These are phyloP conservation scores for Saccharum spontaneum DNA, from an alignment of 176 grass and related monocot genomes.

Conservation along the genomic window DNA sequence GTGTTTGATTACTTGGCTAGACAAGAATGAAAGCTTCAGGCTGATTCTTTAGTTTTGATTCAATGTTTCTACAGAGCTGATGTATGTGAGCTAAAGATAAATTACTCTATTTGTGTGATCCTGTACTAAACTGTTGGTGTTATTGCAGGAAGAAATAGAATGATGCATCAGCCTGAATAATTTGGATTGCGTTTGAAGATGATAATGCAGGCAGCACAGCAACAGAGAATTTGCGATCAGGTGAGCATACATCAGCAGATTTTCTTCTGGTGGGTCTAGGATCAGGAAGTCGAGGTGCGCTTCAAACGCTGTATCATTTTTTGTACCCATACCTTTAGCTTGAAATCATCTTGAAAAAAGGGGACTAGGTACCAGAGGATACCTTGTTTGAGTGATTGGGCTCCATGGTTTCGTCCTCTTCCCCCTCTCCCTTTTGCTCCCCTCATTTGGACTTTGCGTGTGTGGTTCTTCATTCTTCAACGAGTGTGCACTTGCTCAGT, in stretches of 20 bases:
- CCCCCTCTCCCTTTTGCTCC: too few relatives aligned
- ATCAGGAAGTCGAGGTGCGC: background rate
- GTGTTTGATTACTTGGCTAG: background rate
- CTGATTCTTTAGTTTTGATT: background rate
- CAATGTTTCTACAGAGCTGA: background rate
- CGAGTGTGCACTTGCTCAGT: background rate
- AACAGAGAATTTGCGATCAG: background rate
- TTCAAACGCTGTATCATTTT: background rate
- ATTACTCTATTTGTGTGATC: background rate
- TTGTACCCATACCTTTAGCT: background rate
- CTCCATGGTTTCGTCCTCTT: conserved; percentile 12
- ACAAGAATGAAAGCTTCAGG: background rate
- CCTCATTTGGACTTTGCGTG: background rate
- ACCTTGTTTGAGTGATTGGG: conserved; percentile 15
- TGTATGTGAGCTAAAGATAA: background rate
- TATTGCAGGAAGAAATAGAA: conserved; percentile 3
- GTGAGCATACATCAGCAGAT: background rate
- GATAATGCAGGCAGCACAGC: background rate
- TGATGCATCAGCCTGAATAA: background rate
- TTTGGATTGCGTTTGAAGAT: background rate
- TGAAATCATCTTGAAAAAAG: background rate
- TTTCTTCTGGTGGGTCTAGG: background rate
- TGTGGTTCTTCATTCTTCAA: background rate
- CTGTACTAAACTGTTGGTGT: too few relatives aligned
- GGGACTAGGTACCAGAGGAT: conserved; percentile 8